Conservation (phyloP, 192 early-diverging fungal species). For the Coemansia umbellata region DNA sequence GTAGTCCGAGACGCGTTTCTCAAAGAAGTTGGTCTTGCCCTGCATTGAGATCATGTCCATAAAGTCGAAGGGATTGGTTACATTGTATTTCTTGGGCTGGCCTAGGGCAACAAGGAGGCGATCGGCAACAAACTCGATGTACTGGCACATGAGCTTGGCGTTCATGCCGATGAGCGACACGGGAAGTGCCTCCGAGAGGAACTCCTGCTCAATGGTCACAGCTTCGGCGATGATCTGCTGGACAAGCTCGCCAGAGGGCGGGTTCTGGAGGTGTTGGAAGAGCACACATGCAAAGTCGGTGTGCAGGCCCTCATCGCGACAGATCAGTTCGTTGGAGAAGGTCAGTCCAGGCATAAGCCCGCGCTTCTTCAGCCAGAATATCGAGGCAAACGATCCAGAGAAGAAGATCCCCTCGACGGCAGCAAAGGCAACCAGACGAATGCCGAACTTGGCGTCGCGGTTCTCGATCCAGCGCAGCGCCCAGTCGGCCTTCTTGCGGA, state of each 20-base stretch:
- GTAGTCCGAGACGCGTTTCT: conserved; percentile 95
- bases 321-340: conserved; percentile 97
- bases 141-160: conserved; percentile 86
- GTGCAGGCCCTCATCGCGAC: conserved; percentile 95
- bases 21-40: conserved; percentile 99
- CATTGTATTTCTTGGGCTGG: conserved; percentile 78
- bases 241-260: conserved; percentile 64
- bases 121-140: conserved; percentile 99
- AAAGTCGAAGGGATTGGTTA: conserved; percentile 95
- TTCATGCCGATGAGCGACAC: conserved; percentile 97
- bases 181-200: conserved; percentile 90
- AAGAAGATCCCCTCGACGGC: conserved; percentile 99
- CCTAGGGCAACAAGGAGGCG: conserved; percentile 87
- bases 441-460: conserved; percentile 76
- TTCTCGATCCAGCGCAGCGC: conserved; percentile 90
- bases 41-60: conserved; percentile 99
- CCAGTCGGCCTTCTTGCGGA: conserved; percentile 96
- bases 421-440: conserved; percentile 92
- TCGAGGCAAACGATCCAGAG: conserved; percentile 94
- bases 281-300: conserved; percentile 96
- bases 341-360: conserved; percentile 97
- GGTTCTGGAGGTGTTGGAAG: conserved; percentile 75
- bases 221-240: conserved; percentile 78
- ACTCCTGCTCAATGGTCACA: conserved; percentile 92
- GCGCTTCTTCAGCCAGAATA: conserved; percentile 99